Evolutionary conservation across 306 rosid species (phyloP), one percentile per base, ranked within the genome.

Genomic region (Trifolium fragiferum): DNA sequence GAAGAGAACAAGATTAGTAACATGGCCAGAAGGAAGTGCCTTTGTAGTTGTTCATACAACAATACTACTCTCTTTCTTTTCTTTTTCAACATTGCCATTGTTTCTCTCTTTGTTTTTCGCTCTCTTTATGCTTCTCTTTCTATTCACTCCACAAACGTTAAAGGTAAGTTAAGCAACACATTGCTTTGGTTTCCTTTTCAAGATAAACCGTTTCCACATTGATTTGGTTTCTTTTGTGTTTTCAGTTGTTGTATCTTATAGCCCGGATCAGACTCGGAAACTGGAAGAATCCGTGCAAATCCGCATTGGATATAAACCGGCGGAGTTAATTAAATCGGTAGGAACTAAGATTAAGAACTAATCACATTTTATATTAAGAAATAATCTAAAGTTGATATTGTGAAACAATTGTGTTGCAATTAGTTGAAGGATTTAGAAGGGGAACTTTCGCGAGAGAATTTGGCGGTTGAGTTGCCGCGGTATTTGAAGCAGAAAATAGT

Each of bases 51-150:
- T 81, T 90, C 97, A 12, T 93, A 86, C 89, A 90, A 88, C 90
- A 93, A 76, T 74, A 87, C 87, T 78, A 87, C 98, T 80, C 83
- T 90, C 74, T 46, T 84, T 16, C 84, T 90, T 79, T 90, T 96
- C 84, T 82, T 85, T 66, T 61, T 93, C 85, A 93, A 89, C 83
- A 87, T 89, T 83, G 84, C 86, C n/a, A 9, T 54, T 10, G 80
- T 93, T 76, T 93, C 96, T 70, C 97, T 93, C 77, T 93, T 76
- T 80, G 90, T 84, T 85, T 89, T 93, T 81, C 97, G 88, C 21
- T 82, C 88, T 75, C 96, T 93, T 14, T 93, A 90, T 80, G 84
- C 90, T 65, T 90, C 97, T 64, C 88, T 93, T 49, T 93, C 89
- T 68, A 80, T 90, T 83, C 86, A 90, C 82, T 82, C 97, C 58